Percentiles rank a stretch among this genome's conserved stretches.
Evolutionary conservation across 495 filamentous ascomycete species (phyloP).

Genomic region (Xylaria sp.): DNA sequence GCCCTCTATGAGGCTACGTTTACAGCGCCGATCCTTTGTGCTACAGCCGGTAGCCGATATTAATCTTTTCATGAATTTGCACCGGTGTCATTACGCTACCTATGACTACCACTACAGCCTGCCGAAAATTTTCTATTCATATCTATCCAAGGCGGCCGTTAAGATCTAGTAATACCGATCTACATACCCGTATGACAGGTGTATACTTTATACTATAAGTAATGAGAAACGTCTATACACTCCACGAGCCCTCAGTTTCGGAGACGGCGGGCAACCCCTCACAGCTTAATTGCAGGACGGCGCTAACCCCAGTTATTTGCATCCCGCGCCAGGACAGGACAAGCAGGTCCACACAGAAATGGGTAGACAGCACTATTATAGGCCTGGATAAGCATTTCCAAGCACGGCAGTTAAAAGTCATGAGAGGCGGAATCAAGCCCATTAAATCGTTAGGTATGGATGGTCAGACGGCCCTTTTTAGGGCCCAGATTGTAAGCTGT

Average conservation of each 20-base stretch:
- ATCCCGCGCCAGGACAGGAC: slow-evolving; percentile 21
- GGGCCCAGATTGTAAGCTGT: not conserved
- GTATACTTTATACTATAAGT: not conserved
- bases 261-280: not conserved
- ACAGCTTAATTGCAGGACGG: slow-evolving; percentile 23
- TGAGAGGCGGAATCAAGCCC: not conserved
- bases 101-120: not conserved
- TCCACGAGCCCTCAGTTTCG: not conserved
- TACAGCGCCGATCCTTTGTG: not conserved
- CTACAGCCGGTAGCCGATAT: not conserved
- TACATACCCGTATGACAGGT: not conserved
- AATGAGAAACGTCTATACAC: not conserved
- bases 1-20: not conserved
- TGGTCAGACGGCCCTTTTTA: not conserved
- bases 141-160: not conserved
- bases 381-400: slow-evolving; percentile 1
- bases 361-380: not conserved
- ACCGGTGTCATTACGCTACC: too few relatives aligned
- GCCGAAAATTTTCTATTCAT: not conserved
- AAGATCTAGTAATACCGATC: not conserved
- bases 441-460: not conserved
- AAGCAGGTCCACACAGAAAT: slow-evolving; percentile 21
- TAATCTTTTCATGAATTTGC: not conserved
- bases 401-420: not conserved
- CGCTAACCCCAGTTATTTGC: slow-evolving; percentile 15